phyloP scores from a whole-genome alignment of 768 basidiomycete genomes.

The Leccinum olivaceopallidum region DNA sequence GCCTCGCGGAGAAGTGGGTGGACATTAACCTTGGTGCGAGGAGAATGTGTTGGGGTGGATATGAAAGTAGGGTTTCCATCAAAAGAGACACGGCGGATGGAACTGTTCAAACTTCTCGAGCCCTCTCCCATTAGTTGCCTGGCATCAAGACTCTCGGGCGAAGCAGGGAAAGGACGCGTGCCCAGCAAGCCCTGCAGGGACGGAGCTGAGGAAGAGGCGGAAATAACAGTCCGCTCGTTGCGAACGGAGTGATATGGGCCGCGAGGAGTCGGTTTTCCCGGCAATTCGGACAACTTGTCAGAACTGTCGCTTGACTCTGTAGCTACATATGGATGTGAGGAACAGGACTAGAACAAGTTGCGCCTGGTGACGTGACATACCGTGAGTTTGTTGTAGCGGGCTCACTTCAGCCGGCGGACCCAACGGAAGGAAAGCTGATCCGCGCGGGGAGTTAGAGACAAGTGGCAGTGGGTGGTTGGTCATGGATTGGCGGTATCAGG shows the following conservation, averaged over 20 bases:
- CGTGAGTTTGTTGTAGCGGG: slow-evolving; percentile 5
- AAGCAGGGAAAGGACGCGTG: slow-evolving; percentile 22
- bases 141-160: slow-evolving; percentile 13
- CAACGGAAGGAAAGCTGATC: slow-evolving; percentile 2
- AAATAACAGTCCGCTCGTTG: slow-evolving; percentile 35
- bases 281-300: slow-evolving; percentile 46
- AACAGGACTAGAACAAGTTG: not conserved
- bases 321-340: slow-evolving; percentile 4
- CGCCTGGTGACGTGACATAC: slow-evolving; percentile 6
- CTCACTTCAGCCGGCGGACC: not conserved
- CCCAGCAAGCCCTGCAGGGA: slow-evolving; percentile 34
- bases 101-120: slow-evolving; percentile 43
- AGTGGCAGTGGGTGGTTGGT: slow-evolving; percentile 6
- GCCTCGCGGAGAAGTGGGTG: slow-evolving; percentile 24
- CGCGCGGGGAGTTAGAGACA: slow-evolving; percentile 23
- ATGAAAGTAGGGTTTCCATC: slow-evolving; percentile 43
- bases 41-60: slow-evolving; percentile 33
- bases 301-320: slow-evolving; percentile 19
- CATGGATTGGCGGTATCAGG: slow-evolving; percentile 20
- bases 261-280: slow-evolving; percentile 37
- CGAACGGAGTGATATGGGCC: slow-evolving; percentile 37
- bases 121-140: slow-evolving; percentile 36
- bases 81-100: slow-evolving; percentile 54
- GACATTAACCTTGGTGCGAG: slow-evolving; percentile 36
- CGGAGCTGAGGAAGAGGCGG: slow-evolving; percentile 44